Percentiles rank a stretch among this genome's conserved stretches.
Conservation (phyloP, 2,329 filamentous ascomycete species). For the Xylariaceae sp. region DNA sequence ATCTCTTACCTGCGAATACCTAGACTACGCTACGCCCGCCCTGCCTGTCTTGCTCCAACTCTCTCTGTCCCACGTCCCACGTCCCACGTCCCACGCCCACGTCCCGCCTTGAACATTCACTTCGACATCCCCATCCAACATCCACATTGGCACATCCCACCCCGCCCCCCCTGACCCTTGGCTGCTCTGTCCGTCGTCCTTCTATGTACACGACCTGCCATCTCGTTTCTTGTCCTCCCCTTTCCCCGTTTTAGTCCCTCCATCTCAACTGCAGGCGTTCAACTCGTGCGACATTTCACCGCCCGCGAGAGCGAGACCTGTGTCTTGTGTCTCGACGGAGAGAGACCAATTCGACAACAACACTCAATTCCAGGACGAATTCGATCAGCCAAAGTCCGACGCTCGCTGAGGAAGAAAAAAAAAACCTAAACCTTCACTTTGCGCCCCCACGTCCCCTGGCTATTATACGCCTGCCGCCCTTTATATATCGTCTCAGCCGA, state of each 20-base stretch:
- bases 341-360: slow-evolving; percentile 14
- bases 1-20: no score
- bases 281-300: slow-evolving; percentile 23
- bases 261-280: slow-evolving; percentile 13
- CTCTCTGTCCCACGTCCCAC: neutral
- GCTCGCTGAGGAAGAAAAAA: neutral
- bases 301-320: slow-evolving; percentile 22
- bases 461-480: neutral
- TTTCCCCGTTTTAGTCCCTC: slow-evolving; percentile 20
- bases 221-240: slow-evolving; percentile 19
- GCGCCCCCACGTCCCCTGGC: neutral
- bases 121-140: neutral
- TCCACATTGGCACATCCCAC: slow-evolving; percentile 4
- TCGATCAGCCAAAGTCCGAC: neutral
- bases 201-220: slow-evolving; percentile 1
- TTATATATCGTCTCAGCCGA: neutral
- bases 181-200: slow-evolving; percentile 13
- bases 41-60: neutral
- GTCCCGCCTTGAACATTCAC: neutral
- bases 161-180: slow-evolving; percentile 16
- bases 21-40: neutral
- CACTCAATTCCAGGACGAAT: slow-evolving; percentile 4
- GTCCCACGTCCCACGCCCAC: neutral
- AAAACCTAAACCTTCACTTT: neutral
- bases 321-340: slow-evolving; percentile 22